phyloP scores from a whole-genome alignment of 2,329 filamentous ascomycete genomes.

The Alternaria alternata region DNA sequence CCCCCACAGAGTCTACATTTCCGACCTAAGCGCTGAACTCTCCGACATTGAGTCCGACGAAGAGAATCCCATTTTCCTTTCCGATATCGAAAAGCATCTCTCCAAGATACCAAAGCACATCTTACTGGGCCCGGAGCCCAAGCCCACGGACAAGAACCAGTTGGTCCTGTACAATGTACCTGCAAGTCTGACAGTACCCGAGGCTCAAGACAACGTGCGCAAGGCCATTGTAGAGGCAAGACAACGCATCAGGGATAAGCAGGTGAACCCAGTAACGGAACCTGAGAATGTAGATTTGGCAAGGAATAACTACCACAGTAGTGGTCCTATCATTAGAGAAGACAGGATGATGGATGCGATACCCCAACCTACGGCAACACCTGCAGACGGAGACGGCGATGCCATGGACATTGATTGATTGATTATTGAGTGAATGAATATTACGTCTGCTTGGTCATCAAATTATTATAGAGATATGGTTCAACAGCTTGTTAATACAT shows the following conservation, averaged over 20 bases:
- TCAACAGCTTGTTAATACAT: not conserved
- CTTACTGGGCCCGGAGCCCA: conserved; percentile 61
- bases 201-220: conserved; percentile 75
- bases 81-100: conserved; percentile 85
- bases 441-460: conserved; percentile 2
- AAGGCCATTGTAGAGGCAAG: conserved; percentile 85
- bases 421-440: not conserved
- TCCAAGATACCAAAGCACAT: conserved; percentile 73
- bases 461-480: conserved; percentile 1
- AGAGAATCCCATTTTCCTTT: conserved; percentile 76
- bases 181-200: conserved; percentile 75
- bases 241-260: conserved; percentile 69
- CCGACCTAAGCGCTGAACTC: conserved; percentile 88
- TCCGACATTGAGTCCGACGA: conserved; percentile 70
- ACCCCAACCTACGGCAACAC: conserved; percentile 11
- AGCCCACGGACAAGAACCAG: conserved; percentile 61
- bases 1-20: conserved; percentile 87
- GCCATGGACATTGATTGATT: conserved; percentile 71
- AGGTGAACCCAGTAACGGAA: conserved; percentile 52
- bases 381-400: conserved; percentile 59
- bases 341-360: conserved; percentile 8
- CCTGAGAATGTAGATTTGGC: conserved; percentile 25
- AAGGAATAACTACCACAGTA: not conserved
- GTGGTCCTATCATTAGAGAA: not conserved
- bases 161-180: conserved; percentile 87